These are phyloP conservation scores for Colletotrichum sp. DNA, from an alignment of 2,329 filamentous ascomycete species.

Conservation along the genomic window DNA sequence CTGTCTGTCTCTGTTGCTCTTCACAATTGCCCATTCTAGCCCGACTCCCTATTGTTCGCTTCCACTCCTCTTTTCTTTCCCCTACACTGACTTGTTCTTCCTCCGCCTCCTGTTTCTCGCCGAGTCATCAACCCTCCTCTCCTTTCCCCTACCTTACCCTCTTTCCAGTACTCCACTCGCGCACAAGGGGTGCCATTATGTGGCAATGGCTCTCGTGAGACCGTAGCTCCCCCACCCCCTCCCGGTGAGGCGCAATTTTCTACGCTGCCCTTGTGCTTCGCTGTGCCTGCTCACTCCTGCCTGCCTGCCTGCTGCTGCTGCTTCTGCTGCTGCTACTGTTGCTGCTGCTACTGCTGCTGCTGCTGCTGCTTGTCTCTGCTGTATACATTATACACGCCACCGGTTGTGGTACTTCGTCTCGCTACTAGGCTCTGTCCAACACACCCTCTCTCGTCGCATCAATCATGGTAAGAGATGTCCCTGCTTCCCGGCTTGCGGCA, in stretches of 20 bases:
- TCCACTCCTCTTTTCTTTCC: slow-evolving; percentile 13
- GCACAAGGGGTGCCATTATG: slow-evolving; percentile 25
- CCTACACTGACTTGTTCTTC: slow-evolving; percentile 8
- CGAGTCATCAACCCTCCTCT: slow-evolving; percentile 19
- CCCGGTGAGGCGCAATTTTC: slow-evolving; percentile 27
- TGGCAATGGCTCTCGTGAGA: slow-evolving; percentile 38
- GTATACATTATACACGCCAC: slow-evolving; percentile 38
- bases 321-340: not conserved
- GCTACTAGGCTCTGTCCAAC: slow-evolving; percentile 38
- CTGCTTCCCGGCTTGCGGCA: slow-evolving; percentile 43
- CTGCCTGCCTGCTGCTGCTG: slow-evolving; percentile 7
- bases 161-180: slow-evolving; percentile 20
- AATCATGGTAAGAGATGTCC: slow-evolving; percentile 54
- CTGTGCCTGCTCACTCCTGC: slow-evolving; percentile 21
- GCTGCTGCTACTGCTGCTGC: not conserved
- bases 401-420: slow-evolving; percentile 39
- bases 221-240: slow-evolving; percentile 24
- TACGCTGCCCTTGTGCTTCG: slow-evolving; percentile 24
- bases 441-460: slow-evolving; percentile 43
- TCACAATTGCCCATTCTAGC: slow-evolving; percentile 17
- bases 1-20: slow-evolving; percentile 14
- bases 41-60: slow-evolving; percentile 18
- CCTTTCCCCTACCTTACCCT: slow-evolving; percentile 19
- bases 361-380: slow-evolving; percentile 26
- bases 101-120: slow-evolving; percentile 11